Conservation (phyloP, 345 rosid species). For the Bruguiera gymnorhiza region DNA sequence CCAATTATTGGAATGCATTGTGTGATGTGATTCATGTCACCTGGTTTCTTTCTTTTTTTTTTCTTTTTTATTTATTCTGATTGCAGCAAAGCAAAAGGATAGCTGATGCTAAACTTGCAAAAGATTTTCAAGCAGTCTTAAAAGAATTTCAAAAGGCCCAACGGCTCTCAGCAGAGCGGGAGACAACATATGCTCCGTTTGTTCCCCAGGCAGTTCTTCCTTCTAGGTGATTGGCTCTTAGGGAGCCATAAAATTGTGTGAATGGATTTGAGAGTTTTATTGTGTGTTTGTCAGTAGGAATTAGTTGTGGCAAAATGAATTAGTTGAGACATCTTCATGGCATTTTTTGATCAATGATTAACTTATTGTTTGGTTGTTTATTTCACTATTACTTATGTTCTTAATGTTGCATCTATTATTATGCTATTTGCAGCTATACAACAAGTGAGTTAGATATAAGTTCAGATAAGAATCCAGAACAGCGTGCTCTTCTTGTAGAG, state of each 20-base stretch:
- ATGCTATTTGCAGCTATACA: constrained; percentile 33
- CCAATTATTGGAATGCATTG: background rate
- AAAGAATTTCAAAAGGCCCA: constrained; percentile 98
- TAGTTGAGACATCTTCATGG: too few relatives aligned
- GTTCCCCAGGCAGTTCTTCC: constrained; percentile 62
- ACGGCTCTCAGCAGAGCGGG: constrained; percentile 94
- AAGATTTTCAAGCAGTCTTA: constrained; percentile 89
- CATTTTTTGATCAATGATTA: background rate
- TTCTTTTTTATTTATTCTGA: background rate
- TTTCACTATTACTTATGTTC: background rate
- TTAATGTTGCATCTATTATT: constrained; percentile 3
- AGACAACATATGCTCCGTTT: constrained; percentile 78
- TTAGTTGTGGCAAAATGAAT: background rate
- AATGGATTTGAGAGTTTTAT: background rate
- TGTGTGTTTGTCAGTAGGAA: background rate
- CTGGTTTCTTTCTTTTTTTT: background rate
- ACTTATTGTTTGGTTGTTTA: too few relatives aligned
- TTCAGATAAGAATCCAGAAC: constrained; percentile 51
- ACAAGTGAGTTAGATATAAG: constrained; percentile 46
- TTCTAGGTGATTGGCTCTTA: constrained; percentile 49
- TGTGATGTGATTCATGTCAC: background rate
- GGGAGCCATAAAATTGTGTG: background rate
- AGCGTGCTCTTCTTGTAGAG: constrained; percentile 77
- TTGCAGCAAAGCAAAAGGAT: constrained; percentile 82
- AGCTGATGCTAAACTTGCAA: constrained; percentile 96